A percentile compares a stretch with the other conserved stretches of the same genome.
These are phyloP conservation scores for Exidia glandulosa DNA, from an alignment of 768 basidiomycete genomes.

Conservation along the genomic window DNA sequence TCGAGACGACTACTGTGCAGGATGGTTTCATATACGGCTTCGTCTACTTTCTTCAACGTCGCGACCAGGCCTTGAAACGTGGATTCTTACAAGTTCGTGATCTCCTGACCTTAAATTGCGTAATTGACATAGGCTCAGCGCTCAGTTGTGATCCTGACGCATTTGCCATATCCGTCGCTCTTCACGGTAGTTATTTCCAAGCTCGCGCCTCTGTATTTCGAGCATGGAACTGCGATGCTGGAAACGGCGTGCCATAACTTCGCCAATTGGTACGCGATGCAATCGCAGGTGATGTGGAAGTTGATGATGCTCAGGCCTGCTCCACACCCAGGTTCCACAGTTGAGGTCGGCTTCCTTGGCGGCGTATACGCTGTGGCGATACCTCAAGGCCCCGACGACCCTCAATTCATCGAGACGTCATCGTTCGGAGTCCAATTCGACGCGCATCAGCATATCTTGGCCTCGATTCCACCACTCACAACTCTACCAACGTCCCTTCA, in stretches of 20 bases:
- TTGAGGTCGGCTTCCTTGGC: slow-evolving; percentile 80
- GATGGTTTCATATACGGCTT: slow-evolving; percentile 74
- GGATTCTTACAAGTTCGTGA: slow-evolving; percentile 64
- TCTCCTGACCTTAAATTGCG: slow-evolving; percentile 1
- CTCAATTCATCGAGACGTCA: slow-evolving; percentile 52
- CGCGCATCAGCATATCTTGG: slow-evolving; percentile 27
- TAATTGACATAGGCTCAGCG: slow-evolving; percentile 32
- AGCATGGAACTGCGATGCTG: slow-evolving; percentile 67
- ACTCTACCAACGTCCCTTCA: neutral
- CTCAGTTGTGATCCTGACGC: slow-evolving; percentile 72
- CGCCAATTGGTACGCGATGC: slow-evolving; percentile 66
- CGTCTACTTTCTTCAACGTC: slow-evolving; percentile 62
- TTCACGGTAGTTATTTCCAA: slow-evolving; percentile 57
- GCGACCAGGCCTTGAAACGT: slow-evolving; percentile 54
- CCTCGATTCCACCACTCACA: neutral
- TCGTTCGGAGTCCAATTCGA: slow-evolving; percentile 43
- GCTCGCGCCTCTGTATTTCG: slow-evolving; percentile 64
- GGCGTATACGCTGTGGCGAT: slow-evolving; percentile 62
- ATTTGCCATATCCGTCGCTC: slow-evolving; percentile 71
- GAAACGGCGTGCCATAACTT: slow-evolving; percentile 83
- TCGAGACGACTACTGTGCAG: slow-evolving; percentile 25
- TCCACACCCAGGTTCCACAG: slow-evolving; percentile 49
- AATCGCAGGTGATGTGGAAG: too few relatives aligned
- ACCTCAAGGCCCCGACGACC: slow-evolving; percentile 56
- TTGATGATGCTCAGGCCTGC: slow-evolving; percentile 56